A percentile compares a stretch with the other conserved stretches of the same genome.
These are phyloP conservation scores for Antitrichia curtipendula DNA, from an alignment of 225 moss, liverwort and hornwort species.

Conservation along the genomic window DNA sequence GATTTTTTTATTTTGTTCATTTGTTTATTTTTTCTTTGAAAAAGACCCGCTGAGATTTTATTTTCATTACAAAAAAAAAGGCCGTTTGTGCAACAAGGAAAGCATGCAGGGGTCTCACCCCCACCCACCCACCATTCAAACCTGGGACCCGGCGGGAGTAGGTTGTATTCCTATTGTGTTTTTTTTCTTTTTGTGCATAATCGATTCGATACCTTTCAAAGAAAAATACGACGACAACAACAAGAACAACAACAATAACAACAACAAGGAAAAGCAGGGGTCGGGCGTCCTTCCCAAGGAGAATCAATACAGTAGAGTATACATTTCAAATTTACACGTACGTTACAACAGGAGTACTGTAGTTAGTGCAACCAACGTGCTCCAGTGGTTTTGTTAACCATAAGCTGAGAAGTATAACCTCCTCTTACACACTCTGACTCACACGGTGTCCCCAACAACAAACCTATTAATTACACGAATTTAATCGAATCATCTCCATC, in stretches of 20 bases:
- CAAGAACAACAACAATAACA: neutral
- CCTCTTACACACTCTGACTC: slow-evolving; percentile 31
- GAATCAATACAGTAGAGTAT: neutral
- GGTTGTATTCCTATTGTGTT: neutral
- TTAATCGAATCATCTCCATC: neutral
- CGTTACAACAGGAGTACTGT: neutral
- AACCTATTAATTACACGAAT: neutral
- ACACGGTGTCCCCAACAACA: slow-evolving; percentile 10
- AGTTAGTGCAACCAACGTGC: slow-evolving; percentile 23
- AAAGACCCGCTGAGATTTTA: neutral
- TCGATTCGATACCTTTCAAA: neutral
- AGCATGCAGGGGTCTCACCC: neutral
- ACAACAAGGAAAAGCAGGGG: neutral
- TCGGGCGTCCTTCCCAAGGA: neutral
- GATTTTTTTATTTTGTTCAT: accelerated
- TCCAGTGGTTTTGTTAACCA: slow-evolving; percentile 7
- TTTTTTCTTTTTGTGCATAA: neutral
- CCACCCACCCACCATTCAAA: neutral
- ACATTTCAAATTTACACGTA: neutral
- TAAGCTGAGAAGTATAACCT: slow-evolving; percentile 4
- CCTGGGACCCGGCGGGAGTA: neutral
- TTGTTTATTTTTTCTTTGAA: neutral
- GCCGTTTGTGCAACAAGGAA: neutral
- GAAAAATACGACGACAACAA: neutral
- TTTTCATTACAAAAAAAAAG: neutral